These are phyloP conservation scores for Tetracladium marchalianum DNA, from an alignment of 495 filamentous ascomycete species.

Conservation along the genomic window DNA sequence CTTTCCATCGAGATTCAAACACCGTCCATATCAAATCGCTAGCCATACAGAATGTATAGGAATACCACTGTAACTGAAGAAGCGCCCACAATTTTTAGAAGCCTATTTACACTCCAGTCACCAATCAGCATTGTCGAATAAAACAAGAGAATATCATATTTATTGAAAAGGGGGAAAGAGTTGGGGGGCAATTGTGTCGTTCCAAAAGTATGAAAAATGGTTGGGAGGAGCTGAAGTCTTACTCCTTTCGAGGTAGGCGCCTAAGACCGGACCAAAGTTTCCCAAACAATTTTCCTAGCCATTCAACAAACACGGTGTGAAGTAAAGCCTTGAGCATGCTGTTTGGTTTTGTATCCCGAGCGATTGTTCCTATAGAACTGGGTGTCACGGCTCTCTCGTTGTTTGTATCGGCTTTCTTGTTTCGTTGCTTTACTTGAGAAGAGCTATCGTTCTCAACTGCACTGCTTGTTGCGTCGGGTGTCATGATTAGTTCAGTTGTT, in stretches of 20 bases:
- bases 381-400: constrained; percentile 16
- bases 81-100: constrained; percentile 1
- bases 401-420: background rate
- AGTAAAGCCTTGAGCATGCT: constrained; percentile 19
- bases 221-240: constrained; percentile 11
- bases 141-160: background rate
- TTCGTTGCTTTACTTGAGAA: constrained; percentile 5
- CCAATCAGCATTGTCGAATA: constrained; percentile 14
- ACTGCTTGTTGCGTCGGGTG: constrained; percentile 2
- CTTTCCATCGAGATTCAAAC: too few species aligned
- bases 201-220: constrained; percentile 5
- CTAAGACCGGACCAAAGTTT: constrained; percentile 13
- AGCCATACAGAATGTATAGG: too few species aligned
- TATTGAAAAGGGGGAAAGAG: background rate
- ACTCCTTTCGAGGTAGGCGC: constrained; percentile 9
- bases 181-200: background rate
- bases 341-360: constrained; percentile 8
- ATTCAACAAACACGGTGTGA: constrained; percentile 18
- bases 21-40: too few species aligned
- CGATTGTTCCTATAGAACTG: constrained; percentile 11
- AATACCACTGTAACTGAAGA: too few species aligned
- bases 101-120: constrained; percentile 4
- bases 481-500: background rate
- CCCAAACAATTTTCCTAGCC: constrained; percentile 18
- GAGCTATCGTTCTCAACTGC: constrained; percentile 1